Conservation (phyloP, 2,329 filamentous ascomycete species). For the Cyclaneusma minus region DNA sequence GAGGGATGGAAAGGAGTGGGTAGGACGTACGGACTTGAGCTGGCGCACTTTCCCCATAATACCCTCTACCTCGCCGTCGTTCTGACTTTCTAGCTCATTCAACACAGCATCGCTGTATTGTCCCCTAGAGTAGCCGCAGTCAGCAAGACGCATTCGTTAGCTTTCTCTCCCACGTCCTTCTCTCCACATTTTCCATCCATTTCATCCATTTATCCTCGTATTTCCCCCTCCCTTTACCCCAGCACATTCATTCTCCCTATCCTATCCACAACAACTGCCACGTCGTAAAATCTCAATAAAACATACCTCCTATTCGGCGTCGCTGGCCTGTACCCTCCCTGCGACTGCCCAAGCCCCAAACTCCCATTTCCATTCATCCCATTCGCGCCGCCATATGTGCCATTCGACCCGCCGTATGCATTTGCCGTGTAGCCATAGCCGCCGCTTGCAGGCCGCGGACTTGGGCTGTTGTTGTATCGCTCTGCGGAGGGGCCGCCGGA, state of each 20-base stretch:
- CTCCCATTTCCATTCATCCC: conserved; percentile 10
- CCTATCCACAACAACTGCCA: conserved; percentile 1
- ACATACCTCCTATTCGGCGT: conserved; percentile 56
- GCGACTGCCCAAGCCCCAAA: conserved; percentile 19
- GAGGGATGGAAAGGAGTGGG: neutral
- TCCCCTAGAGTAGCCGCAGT: conserved; percentile 34
- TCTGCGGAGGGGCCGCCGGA: conserved; percentile 31
- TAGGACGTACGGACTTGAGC: conserved; percentile 71
- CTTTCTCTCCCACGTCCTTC: neutral
- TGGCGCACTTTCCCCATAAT: conserved; percentile 80
- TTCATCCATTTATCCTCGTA: conserved; percentile 1
- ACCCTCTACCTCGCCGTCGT: conserved; percentile 79
- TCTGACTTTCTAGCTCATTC: conserved; percentile 89
- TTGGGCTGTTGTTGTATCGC: conserved; percentile 7
- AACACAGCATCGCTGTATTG: conserved; percentile 89
- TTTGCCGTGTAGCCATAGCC: conserved; percentile 39
- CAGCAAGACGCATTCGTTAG: conserved; percentile 2
- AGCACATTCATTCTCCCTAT: no score
- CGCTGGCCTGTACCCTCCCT: conserved; percentile 43
- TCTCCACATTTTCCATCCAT: neutral
- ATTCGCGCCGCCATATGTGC: conserved; percentile 18
- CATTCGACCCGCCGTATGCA: conserved; percentile 18
- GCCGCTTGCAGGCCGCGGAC: conserved; percentile 16
- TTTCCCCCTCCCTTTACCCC: neutral
- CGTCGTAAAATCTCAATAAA: conserved; percentile 1